Percentiles rank a stretch among this genome's conserved stretches.
These are phyloP conservation scores for Trichoderma asperellum DNA, from an alignment of 2,329 filamentous ascomycete genomes.

Conservation along the genomic window DNA sequence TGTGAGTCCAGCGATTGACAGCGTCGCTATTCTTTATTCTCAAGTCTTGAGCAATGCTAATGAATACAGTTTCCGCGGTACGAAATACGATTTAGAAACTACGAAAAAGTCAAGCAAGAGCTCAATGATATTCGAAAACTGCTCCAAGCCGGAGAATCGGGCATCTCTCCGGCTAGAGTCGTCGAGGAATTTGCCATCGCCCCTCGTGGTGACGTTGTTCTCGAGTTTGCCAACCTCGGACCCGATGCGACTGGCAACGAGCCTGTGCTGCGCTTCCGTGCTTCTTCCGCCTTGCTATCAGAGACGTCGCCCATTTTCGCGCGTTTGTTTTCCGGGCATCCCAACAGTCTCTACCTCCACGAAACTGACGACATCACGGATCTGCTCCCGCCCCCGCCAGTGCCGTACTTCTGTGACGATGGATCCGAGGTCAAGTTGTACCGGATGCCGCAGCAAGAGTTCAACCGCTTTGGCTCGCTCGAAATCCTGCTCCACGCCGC, in stretches of 20 bases:
- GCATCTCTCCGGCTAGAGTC: constrained; percentile 45
- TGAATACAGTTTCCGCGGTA: constrained; percentile 47
- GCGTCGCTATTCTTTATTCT: no score
- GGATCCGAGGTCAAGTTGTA: constrained; percentile 52
- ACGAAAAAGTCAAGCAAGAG: constrained; percentile 50
- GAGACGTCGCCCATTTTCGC: constrained; percentile 58
- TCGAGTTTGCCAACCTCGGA: constrained; percentile 55
- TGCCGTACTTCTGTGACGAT: constrained; percentile 47
- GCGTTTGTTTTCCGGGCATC: constrained; percentile 48
- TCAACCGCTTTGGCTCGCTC: constrained; percentile 47
- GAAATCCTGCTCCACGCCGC: constrained; percentile 56
- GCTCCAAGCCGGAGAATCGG: constrained; percentile 47
- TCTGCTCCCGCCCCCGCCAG: constrained; percentile 44
- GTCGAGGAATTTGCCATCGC: constrained; percentile 51
- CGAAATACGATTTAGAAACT: constrained; percentile 53
- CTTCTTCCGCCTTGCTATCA: constrained; percentile 55
- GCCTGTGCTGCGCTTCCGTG: constrained; percentile 54
- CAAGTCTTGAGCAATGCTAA: neutral
- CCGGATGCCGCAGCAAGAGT: constrained; percentile 57
- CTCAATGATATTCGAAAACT: constrained; percentile 47
- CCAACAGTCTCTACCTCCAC: constrained; percentile 39
- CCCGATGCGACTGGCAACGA: constrained; percentile 39
- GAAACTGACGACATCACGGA: constrained; percentile 45
- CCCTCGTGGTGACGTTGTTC: constrained; percentile 52
- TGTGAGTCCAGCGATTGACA: constrained; percentile 35